Percentiles rank a stretch among this genome's conserved stretches.
Conservation (phyloP, 78 protist species). For the Thecamonas trahens region DNA sequence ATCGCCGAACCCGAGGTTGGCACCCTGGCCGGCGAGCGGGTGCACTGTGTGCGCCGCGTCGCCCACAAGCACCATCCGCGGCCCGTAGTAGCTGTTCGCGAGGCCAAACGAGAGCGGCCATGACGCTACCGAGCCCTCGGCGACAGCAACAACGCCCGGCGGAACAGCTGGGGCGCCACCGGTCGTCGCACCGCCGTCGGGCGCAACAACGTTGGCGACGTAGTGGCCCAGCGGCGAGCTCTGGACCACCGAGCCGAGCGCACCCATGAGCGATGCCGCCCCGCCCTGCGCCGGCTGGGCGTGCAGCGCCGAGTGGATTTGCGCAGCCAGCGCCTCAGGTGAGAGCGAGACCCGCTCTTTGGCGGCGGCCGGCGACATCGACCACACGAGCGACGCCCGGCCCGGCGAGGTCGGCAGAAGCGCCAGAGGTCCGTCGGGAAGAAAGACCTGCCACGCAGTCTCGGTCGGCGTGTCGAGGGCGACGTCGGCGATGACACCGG, state of each 20-base stretch:
- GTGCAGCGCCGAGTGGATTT: conserved; percentile 5
- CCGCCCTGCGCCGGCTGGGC: not conserved
- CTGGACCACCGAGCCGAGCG: not conserved
- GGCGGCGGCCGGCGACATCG: not conserved
- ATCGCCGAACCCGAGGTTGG: conserved; percentile 66
- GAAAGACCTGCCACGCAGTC: conserved; percentile 48
- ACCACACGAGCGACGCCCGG: conserved; percentile 7
- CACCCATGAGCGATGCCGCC: not conserved
- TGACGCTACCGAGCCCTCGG: conserved; percentile 15
- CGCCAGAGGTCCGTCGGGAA: conserved; percentile 64
- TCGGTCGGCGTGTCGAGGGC: conserved; percentile 2
- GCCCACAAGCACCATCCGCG: conserved; percentile 39
- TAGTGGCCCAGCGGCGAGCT: not conserved
- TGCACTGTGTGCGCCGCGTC: conserved; percentile 79
- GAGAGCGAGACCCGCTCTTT: not conserved
- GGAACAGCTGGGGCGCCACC: not conserved
- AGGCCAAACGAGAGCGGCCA: conserved; percentile 47
- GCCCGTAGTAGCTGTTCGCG: conserved; percentile 15
- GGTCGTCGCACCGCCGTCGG: too few relatives aligned
- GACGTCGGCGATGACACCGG: conserved; percentile 47
- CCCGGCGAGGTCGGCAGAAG: conserved; percentile 28
- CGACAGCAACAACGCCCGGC: too few relatives aligned
- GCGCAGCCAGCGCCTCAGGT: not conserved
- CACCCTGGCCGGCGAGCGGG: conserved; percentile 84
- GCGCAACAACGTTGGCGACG: too few relatives aligned